Conservation (phyloP, 768 basidiomycete genomes). For the Boletus sensibilis region DNA sequence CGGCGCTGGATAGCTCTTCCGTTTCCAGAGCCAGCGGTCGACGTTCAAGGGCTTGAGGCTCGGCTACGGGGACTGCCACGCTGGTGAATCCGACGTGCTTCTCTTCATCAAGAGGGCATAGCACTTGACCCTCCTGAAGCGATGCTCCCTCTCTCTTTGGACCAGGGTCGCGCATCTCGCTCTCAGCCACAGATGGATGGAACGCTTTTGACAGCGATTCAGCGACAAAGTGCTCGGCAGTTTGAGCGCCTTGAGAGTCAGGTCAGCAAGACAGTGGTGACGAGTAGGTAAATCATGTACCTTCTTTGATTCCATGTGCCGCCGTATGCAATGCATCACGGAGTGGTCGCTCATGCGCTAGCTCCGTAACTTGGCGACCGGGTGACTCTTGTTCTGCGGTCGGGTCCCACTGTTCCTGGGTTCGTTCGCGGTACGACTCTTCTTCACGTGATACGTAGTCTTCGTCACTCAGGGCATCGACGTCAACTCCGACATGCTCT, state of each 20-base stretch:
- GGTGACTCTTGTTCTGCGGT: conserved; percentile 61
- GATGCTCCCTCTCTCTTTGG: conserved; percentile 31
- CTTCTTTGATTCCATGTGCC: conserved; percentile 46
- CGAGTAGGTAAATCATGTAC: conserved; percentile 33
- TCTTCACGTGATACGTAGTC: conserved; percentile 59
- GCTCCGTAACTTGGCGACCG: conserved; percentile 41
- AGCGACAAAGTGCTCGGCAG: conserved; percentile 38
- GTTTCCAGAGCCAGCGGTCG: conserved; percentile 38
- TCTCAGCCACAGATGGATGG: conserved; percentile 30
- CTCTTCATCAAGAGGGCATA: conserved; percentile 50
- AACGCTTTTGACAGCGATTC: conserved; percentile 37
- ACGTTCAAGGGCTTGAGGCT: conserved; percentile 60
- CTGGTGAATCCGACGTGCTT: conserved; percentile 57
- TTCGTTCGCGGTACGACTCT: conserved; percentile 42
- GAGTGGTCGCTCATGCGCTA: conserved; percentile 37
- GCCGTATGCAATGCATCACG: conserved; percentile 37
- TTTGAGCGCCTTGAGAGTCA: conserved; percentile 39
- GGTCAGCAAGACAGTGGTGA: conserved; percentile 2
- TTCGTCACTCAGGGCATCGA: conserved; percentile 81
- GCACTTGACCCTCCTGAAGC: conserved; percentile 50
- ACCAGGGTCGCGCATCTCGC: not conserved
- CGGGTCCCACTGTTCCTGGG: conserved; percentile 71
- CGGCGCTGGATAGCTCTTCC: conserved; percentile 26
- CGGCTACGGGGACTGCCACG: conserved; percentile 63
- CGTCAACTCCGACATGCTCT: conserved; percentile 94